Conservation (phyloP, 2,329 filamentous ascomycete genomes). For the Xylariaceae sp. region DNA sequence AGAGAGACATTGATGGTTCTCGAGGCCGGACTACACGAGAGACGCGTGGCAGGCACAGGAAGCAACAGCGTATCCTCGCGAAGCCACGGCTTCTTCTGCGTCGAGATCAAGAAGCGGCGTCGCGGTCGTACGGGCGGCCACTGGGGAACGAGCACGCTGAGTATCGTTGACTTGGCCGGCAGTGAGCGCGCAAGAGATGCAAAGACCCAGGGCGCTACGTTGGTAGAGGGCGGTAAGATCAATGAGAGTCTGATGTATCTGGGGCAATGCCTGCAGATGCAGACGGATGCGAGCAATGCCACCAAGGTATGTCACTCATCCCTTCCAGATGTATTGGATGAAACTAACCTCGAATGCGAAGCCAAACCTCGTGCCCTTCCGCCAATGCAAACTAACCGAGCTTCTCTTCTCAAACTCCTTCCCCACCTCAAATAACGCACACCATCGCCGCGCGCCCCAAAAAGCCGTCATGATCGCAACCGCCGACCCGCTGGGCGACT, state of each 20-base stretch:
- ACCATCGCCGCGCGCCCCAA: constrained; percentile 63
- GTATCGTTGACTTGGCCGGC: constrained; percentile 86
- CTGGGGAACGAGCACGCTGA: constrained; percentile 77
- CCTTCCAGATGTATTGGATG: neutral
- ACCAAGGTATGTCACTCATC: constrained; percentile 56
- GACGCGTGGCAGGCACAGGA: constrained; percentile 82
- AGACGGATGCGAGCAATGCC: constrained; percentile 71
- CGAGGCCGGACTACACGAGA: constrained; percentile 82
- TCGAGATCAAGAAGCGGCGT: constrained; percentile 83
- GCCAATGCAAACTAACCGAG: constrained; percentile 82
- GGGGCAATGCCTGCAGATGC: constrained; percentile 93
- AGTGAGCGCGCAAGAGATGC: constrained; percentile 91
- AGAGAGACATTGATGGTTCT: constrained; percentile 85
- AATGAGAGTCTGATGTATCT: constrained; percentile 98
- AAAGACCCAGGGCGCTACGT: constrained; percentile 86
- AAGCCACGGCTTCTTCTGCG: constrained; percentile 93
- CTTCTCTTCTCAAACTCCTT: constrained; percentile 86
- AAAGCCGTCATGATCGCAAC: constrained; percentile 95
- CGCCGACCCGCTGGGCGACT: constrained; percentile 87
- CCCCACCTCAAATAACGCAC: constrained; percentile 52
- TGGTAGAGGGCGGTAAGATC: constrained; percentile 96
- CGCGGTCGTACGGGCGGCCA: constrained; percentile 45
- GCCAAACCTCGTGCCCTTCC: constrained; percentile 71
- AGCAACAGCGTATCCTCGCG: constrained; percentile 90
- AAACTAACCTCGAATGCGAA: constrained; percentile 31